These are phyloP conservation scores for Dothiorella sarmentorum DNA, from an alignment of 2,329 filamentous ascomycete species.

Conservation along the genomic window DNA sequence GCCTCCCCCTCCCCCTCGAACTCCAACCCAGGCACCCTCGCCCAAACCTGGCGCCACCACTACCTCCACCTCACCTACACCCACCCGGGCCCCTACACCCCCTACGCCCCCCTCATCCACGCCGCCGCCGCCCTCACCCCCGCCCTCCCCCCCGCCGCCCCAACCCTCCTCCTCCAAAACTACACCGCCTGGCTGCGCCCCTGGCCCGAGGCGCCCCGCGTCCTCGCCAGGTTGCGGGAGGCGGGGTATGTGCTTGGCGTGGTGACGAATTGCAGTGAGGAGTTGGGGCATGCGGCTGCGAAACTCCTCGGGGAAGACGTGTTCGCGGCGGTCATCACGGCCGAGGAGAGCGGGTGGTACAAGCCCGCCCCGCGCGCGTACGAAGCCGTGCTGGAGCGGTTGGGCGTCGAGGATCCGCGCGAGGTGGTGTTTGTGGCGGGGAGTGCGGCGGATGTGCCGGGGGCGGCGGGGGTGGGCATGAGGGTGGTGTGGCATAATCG, in stretches of 20 bases:
- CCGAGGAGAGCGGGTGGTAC: conserved; percentile 42
- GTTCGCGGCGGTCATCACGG: conserved; percentile 39
- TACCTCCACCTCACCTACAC: conserved; percentile 41
- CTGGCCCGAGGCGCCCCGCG: neutral
- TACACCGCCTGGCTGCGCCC: neutral
- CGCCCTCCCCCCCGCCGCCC: conserved; percentile 13
- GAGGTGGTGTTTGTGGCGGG: conserved; percentile 24
- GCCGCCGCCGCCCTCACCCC: conserved; percentile 19
- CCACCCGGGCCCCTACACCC: conserved; percentile 32
- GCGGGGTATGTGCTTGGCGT: conserved; percentile 36
- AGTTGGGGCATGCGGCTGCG: conserved; percentile 26
- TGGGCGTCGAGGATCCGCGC: conserved; percentile 20
- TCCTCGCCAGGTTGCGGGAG: conserved; percentile 24
- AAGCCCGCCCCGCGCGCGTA: conserved; percentile 38
- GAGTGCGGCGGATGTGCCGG: conserved; percentile 41
- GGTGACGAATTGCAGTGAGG: conserved; percentile 40
- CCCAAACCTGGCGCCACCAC: conserved; percentile 33
- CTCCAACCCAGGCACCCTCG: neutral
- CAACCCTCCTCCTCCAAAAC: conserved; percentile 19
- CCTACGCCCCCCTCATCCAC: conserved; percentile 26
- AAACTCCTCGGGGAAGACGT: conserved; percentile 9
- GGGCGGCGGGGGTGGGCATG: conserved; percentile 39
- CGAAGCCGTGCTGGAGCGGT: conserved; percentile 26
- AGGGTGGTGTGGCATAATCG: conserved; percentile 25
- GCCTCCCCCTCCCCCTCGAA: neutral